These are phyloP conservation scores for Coemansia sp. DNA, from an alignment of 192 early-diverging fungal genomes.

Conservation along the genomic window DNA sequence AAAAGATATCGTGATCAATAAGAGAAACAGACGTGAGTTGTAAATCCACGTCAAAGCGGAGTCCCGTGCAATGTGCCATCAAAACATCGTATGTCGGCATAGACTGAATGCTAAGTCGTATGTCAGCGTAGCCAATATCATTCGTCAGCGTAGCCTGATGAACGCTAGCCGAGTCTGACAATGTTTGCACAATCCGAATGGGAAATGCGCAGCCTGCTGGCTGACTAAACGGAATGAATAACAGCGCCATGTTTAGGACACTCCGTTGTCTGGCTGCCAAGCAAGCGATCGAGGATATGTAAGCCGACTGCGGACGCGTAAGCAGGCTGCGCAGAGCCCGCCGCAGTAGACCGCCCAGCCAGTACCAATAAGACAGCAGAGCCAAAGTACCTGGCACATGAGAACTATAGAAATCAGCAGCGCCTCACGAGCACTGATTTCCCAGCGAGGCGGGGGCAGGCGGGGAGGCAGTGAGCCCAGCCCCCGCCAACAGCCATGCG, in stretches of 20 bases:
- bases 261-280: not conserved
- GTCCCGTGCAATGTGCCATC: not conserved
- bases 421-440: not conserved
- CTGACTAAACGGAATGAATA: not conserved
- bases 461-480: not conserved
- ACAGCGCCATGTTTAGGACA: not conserved
- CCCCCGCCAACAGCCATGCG: slow-evolving; percentile 5
- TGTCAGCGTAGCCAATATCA: not conserved
- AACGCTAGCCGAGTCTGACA: no score
- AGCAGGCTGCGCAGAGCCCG: not conserved
- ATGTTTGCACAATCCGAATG: no score
- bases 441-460: not conserved
- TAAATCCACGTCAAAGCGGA: not conserved
- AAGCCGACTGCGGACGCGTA: not conserved
- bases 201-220: no score
- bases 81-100: not conserved
- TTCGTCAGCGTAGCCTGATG: no score
- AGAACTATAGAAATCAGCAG: not conserved
- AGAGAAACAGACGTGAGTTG: not conserved
- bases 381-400: not conserved
- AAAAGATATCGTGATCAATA: not conserved
- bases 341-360: not conserved
- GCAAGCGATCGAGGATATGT: not conserved
- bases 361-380: not conserved
- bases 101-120: not conserved